Evolutionary conservation across 257 asterid species (phyloP), one percentile per base, ranked within the genome.

Genomic region (Solanum sparsipilum): DNA sequence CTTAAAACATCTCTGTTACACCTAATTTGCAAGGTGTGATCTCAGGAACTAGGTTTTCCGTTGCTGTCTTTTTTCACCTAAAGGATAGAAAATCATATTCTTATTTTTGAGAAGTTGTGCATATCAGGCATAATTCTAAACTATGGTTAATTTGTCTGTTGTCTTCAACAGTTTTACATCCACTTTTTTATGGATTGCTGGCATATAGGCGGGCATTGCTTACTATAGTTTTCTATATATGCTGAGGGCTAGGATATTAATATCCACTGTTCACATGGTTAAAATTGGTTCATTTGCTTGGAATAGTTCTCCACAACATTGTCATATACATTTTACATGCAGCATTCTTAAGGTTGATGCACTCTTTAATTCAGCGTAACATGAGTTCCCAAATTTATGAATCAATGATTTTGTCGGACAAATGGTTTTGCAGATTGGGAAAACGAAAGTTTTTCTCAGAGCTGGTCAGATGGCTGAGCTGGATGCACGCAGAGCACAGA

Each of bases 391-490:
- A 82, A 81, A 82, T 82, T 31, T 82, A 29, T 82, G 29, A 82
- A 82, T 31, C 70, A 18, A 48, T 67, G 58, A 82, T 29, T 81
- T 82, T 31, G 29, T 48, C 21, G 27, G 70, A 46, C 41, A 82
- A 23, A 34, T 52, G 83, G n/a, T 46, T 79, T 88, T 91, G 90
- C 98, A 97, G 99, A 94, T 93, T 48, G 99, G 99, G 73, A 97
- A 97, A 89, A 92, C 99, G 8, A 96, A 97, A 90, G 96, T 97
- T 89, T 97, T 97, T 89, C 91, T 97, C 56, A 91, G 99, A 93
- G 98, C 99, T 86, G 99, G 99, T 91, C 99, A 97, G 90, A 96
- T 97, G 99, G 99, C 99, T 48, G 99, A 96, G 71, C 94, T 97
- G 85, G 99, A 97, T 96, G 96, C 99, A 63, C 97, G 93, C 27